Conservation (phyloP, 2,329 filamentous ascomycete genomes). For the Monilinia vaccinii-corymbosi region DNA sequence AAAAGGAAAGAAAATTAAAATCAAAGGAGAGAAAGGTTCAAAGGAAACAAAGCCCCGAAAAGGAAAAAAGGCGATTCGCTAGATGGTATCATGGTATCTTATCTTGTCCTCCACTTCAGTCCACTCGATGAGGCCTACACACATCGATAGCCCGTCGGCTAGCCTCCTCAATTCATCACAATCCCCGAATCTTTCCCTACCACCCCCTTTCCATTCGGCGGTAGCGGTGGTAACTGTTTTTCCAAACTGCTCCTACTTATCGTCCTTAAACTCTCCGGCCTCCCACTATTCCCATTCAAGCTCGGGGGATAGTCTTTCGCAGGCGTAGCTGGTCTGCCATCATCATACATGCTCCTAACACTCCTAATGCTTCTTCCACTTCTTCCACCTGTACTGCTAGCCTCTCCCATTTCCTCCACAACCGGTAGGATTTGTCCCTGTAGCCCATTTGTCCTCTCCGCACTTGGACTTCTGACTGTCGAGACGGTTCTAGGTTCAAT, state of each 20-base stretch:
- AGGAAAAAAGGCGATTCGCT: conserved; percentile 4
- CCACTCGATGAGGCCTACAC: not conserved
- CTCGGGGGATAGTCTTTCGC: conserved; percentile 14
- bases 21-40: not conserved
- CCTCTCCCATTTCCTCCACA: conserved; percentile 84
- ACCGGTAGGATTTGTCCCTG: conserved; percentile 63
- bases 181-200: not conserved
- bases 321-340: conserved; percentile 21
- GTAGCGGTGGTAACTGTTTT: conserved; percentile 51
- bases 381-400: conserved; percentile 52
- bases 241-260: conserved; percentile 49
- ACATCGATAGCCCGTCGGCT: no score
- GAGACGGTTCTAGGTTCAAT: conserved; percentile 38
- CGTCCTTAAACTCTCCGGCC: conserved; percentile 8
- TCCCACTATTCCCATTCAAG: conserved; percentile 6
- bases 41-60: not conserved
- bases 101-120: not conserved
- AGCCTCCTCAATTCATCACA: not conserved
- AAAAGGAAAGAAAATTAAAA: not conserved
- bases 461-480: conserved; percentile 47
- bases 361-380: conserved; percentile 39
- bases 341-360: conserved; percentile 28
- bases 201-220: conserved; percentile 21
- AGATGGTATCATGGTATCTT: conserved; percentile 11
- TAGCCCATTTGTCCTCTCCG: conserved; percentile 43